Evolutionary conservation across 495 filamentous ascomycete species (phyloP), one percentile per base, ranked within the genome.

Genomic region (Penicillium lividum): DNA sequence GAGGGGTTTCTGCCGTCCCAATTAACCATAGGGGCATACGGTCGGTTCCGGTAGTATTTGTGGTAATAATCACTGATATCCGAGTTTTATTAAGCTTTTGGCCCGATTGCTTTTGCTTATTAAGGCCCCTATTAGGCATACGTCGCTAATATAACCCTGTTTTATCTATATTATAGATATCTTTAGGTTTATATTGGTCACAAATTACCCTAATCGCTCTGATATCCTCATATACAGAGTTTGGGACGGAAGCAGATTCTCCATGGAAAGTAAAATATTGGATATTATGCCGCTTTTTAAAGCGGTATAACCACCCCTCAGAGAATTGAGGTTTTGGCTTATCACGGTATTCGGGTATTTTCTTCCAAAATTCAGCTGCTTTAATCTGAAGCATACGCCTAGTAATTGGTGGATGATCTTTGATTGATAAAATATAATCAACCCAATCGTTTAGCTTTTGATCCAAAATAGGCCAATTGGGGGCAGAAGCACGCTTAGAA

Each of bases 31-130:
- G 29, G 44, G 57, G 53, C 7, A 63, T 13, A 42, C 57, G 53
- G 42, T 71, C 63, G 16, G 51, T 59, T 46, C 56, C 55, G 48
- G 54, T 57, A 29, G 57, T 56, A 60, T 69, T 67, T 8, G 54
- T 56, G n/a, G 45, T 42, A 25, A 68, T 44, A n/a, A 46, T 55
- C 15, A 66, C 42, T 34, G 63, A 56, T 16, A 72, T 66, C 31
- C 56, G 22, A 25, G 52, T 42, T 31, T 65, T 69, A 45, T 45
- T 18, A 25, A 8, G 5, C 43, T 45, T 45, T 25, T 45, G 7
- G 5, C 13, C 34, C 3, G 34, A 4, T 5, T 7, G 6, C 9
- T 36, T 36, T 36, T 9, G 6, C 6, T 36, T n/a, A n/a, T 48
- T 30, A 28, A 61, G 59, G 1, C 59, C 53, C 46, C 59, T 33